Evolutionary conservation across 306 rosid genomes (phyloP), one percentile per base, ranked within the genome.

Genomic region (Begonia peltatifolia): DNA sequence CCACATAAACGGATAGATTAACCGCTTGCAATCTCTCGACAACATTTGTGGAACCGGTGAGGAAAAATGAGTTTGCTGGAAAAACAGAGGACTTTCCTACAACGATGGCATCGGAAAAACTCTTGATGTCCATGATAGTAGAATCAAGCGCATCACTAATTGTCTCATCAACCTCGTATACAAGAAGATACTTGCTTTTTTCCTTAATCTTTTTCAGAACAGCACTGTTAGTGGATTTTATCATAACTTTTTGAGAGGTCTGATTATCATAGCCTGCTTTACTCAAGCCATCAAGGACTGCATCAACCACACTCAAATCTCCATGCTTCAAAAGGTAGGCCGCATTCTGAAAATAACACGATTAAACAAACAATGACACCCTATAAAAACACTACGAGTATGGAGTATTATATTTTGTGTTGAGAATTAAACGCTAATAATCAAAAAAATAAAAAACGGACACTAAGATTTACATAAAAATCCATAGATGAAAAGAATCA

Each of bases 221-320:
- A 70, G 95, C 61, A 47, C 96, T 92, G 64, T 75, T 63, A 5
- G 75, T 51, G 63, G 99, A 92, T 71, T 83, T 94, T 71, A 92
- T 83, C 73, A 76, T 63, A 61, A 92, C 93, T 66, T 63, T 65
- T 38, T 30, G 79, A 59, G 70, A 0, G 51, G 70, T 71, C 53
- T 60, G 75, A 52, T 75, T 77, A 66, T 70, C 75, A 61, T 81
- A 80, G 52, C 93, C 83, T 68, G 96, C 78, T 68, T 73, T 71
- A 41, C 67, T 71, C 69, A 92, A 72, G 49, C 76, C 70, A n/a
- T 15, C 43, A 6, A 68, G 57, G 62, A 86, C 88, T 41, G 65
- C 68, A 71, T 81, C 75, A 9, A 61, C 67, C 63, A 92, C 79
- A 69, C 75, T 43, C 57, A 92, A 58, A 36, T 73, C 57, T 59